A percentile compares a stretch with the other conserved stretches of the same genome.
Evolutionary conservation across 352 stramenopile species (phyloP).

Genomic region (Globisporangium recalcitrans): DNA sequence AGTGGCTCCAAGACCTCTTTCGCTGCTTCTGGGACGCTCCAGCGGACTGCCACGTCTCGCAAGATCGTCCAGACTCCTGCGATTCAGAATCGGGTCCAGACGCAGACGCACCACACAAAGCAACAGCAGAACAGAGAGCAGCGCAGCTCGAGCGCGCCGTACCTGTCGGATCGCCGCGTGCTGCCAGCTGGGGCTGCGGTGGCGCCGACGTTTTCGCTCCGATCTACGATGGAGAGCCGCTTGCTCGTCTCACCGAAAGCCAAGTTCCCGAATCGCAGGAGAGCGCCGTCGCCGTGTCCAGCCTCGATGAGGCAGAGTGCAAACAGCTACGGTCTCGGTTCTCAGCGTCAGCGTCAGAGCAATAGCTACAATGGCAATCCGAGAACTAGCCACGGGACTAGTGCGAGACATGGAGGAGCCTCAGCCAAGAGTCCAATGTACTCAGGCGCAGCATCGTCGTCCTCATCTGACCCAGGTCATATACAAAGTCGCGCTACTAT

Average conservation of each 20-base stretch:
- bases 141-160: conserved; percentile 17
- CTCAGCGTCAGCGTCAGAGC: neutral
- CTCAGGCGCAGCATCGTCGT: neutral
- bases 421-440: neutral
- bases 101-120: neutral
- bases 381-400: neutral
- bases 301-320: neutral
- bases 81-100: neutral
- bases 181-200: neutral
- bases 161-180: conserved; percentile 21
- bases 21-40: neutral
- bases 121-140: neutral
- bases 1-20: neutral
- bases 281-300: neutral
- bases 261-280: neutral
- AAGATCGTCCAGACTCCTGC: neutral
- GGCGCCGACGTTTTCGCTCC: conserved; percentile 33
- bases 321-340: neutral
- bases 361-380: neutral
- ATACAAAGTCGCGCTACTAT: neutral
- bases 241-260: conserved; percentile 27
- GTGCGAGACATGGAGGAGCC: neutral
- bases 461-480: neutral
- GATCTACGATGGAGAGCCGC: conserved; percentile 37
- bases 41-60: conserved; percentile 4